phyloP scores from a whole-genome alignment of 345 rosid genomes.

The Noccaea bulbosa region DNA sequence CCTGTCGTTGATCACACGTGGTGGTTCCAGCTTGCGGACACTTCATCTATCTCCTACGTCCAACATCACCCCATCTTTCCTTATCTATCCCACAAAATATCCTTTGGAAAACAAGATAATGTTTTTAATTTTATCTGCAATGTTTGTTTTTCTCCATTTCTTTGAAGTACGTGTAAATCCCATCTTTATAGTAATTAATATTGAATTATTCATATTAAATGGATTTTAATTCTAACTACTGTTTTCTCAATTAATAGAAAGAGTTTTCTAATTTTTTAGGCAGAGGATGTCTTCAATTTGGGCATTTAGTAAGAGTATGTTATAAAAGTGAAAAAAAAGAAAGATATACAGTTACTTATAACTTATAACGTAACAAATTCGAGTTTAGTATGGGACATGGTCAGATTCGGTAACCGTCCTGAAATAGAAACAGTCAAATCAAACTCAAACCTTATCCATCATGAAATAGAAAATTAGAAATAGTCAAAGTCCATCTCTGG shows the following conservation, averaged over 20 bases:
- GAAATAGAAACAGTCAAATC: background rate
- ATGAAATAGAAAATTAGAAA: background rate
- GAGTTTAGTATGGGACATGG: too few species aligned
- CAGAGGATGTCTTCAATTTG: too few species aligned
- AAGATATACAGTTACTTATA: too few species aligned
- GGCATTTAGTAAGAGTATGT: too few species aligned
- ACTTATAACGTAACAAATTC: too few species aligned
- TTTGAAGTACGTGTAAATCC: background rate
- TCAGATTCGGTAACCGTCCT: too few species aligned
- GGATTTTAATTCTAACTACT: too few species aligned
- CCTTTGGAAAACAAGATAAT: slow-evolving; percentile 18
- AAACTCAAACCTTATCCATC: background rate
- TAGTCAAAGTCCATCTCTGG: background rate
- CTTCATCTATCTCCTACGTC: slow-evolving; percentile 22
- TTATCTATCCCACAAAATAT: slow-evolving; percentile 22
- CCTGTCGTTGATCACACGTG: slow-evolving; percentile 33
- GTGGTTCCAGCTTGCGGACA: slow-evolving; percentile 11
- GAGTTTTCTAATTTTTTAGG: too few species aligned
- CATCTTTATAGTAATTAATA: background rate
- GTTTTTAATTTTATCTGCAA: background rate
- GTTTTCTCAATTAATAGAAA: too few species aligned
- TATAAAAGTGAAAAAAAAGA: too few species aligned
- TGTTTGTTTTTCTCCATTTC: background rate
- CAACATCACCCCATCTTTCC: slow-evolving; percentile 29
- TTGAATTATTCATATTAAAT: too few species aligned